Evolutionary conservation across 163 green algal genomes (phyloP).

Genomic region (Scenedesmus sp.): DNA sequence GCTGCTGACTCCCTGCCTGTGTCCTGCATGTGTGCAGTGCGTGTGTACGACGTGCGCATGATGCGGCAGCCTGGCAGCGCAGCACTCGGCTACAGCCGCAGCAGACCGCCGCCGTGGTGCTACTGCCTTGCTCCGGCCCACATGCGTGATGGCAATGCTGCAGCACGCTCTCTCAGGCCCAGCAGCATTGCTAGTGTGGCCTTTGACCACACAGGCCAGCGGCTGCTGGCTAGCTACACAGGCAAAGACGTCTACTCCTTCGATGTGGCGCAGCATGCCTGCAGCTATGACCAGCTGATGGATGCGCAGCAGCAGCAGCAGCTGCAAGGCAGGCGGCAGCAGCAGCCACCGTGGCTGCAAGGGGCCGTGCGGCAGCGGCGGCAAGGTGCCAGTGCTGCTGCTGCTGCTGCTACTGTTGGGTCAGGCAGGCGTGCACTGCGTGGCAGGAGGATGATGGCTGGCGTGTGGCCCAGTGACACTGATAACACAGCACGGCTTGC

Average conservation of each 20-base stretch:
- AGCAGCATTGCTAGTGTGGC: conserved; percentile 25
- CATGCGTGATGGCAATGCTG: not conserved
- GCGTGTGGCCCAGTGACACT: not conserved
- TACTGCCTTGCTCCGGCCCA: conserved; percentile 12
- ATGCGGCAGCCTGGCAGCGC: conserved; percentile 11
- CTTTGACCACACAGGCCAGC: conserved; percentile 25
- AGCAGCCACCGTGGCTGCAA: not conserved
- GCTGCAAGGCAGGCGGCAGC: not conserved
- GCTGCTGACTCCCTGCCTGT: not conserved
- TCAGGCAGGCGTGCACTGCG: not conserved
- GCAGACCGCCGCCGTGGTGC: conserved; percentile 30
- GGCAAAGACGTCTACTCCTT: conserved; percentile 41
- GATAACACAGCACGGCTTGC: not conserved
- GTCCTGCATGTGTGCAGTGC: conserved; percentile 39
- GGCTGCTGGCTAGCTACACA: conserved; percentile 48
- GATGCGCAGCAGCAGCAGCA: conserved; percentile 7
- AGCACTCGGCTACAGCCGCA: conserved; percentile 12
- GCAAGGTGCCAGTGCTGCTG: not conserved
- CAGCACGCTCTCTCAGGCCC: not conserved
- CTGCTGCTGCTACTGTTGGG: not conserved
- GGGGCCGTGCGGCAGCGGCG: not conserved
- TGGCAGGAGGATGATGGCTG: conserved; percentile 10
- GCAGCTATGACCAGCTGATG: conserved; percentile 33
- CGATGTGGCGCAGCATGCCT: not conserved
- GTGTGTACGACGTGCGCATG: conserved; percentile 55